Evolutionary conservation across 75 land plant species (phyloP), one percentile per base, ranked within the genome.

Genomic region (Picea sitchensis): DNA sequence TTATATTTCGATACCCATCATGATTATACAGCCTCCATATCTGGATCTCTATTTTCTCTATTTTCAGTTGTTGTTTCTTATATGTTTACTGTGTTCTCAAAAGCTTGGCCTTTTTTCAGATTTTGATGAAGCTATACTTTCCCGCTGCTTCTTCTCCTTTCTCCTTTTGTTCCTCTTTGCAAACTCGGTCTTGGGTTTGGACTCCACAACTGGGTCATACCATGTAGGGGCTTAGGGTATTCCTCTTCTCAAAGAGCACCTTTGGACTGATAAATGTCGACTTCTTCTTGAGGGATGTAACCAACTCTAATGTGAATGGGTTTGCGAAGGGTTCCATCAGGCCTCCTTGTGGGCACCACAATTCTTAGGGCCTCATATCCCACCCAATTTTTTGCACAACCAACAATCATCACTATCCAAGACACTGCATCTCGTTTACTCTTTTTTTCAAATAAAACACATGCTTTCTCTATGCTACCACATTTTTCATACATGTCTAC

Each of bases 211-310:
- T 7, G 89, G 92, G 79, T 94, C 93, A 74, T 88, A 94, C 47
- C 99, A 98, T 5, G 99, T 98, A 1, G 95, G 95, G 17, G 72
- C 89, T 18, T 84, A 86, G 31, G 84, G 85, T 20, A 76, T 23
- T 56, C 79, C 78, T 79, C 87, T 92, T 86, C 84, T 90, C 81
- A 82, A 84, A 94, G 84, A 32, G 95, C 92, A 23, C 92, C 99
- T 73, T 95, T 97, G 76, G 98, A 90, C 74, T 97, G 92, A 77
- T 97, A 97, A 77, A 95, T 95, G 83, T 95, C 95, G 73, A 97
- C 99, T 83, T 97, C 99, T 14, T 97, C 99, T 80, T 91, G 99
- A 65, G 99, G 98, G 18, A 85, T 86, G 77, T 97, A 97, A 3
- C 99, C 99, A 5, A 98, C 92, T 62, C 99, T 84, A 84, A 97